Percentiles rank a stretch among this genome's conserved stretches.
These are phyloP conservation scores for Tolypocladium inflatum DNA, from an alignment of 2,329 filamentous ascomycete genomes.

Conservation along the genomic window DNA sequence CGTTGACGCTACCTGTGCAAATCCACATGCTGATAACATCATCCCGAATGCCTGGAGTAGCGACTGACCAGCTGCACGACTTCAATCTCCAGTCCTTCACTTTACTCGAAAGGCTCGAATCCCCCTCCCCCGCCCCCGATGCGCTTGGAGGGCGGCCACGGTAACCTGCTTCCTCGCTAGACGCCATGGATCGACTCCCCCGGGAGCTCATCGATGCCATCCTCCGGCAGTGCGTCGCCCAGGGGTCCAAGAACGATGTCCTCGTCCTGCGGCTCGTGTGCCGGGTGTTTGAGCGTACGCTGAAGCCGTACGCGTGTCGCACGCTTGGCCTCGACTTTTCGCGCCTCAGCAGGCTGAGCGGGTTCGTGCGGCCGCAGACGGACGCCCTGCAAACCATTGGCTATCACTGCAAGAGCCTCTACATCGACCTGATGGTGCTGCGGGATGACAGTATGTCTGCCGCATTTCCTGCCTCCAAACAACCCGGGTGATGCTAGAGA, in stretches of 20 bases:
- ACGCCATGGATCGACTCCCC: constrained; percentile 35
- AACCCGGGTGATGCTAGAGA: background rate
- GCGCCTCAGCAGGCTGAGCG: constrained; percentile 30
- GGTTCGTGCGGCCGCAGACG: constrained; percentile 21
- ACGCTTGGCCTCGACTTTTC: constrained; percentile 42
- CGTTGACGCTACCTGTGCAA: background rate
- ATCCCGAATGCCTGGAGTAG: background rate
- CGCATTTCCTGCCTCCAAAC: constrained; percentile 8
- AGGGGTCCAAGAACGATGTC: constrained; percentile 33
- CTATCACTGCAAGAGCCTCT: constrained; percentile 37
- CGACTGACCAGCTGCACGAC: background rate
- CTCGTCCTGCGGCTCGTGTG: constrained; percentile 38
- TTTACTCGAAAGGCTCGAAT: background rate
- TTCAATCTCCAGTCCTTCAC: background rate
- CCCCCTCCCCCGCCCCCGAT: background rate
- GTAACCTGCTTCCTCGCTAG: background rate
- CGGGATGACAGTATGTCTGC: constrained; percentile 34
- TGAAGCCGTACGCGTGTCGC: constrained; percentile 35
- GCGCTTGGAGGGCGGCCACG: background rate
- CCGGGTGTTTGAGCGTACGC: constrained; percentile 34
- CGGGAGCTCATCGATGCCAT: constrained; percentile 38
- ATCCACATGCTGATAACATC: background rate
- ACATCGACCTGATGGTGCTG: constrained; percentile 42
- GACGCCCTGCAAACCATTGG: constrained; percentile 35
- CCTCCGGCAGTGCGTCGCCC: constrained; percentile 30